Evolutionary conservation across 805 yeast species (phyloP).

Genomic region (Monosporozyma servazzii): DNA sequence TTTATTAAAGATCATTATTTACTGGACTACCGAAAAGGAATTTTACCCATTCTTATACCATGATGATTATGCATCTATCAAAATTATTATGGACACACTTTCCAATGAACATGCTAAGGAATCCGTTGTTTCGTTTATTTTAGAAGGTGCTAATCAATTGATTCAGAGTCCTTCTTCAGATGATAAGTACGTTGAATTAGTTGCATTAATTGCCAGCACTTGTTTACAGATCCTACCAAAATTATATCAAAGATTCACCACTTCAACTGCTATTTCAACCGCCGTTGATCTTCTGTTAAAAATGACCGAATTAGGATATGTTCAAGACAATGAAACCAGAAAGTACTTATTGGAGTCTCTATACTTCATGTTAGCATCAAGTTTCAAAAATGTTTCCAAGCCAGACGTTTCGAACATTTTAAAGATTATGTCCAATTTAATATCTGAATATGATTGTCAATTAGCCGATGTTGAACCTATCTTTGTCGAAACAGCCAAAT

Average conservation of each 20-base stretch:
- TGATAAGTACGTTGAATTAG: conserved; percentile 40
- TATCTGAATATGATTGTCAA: conserved; percentile 44
- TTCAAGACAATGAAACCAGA: conserved; percentile 47
- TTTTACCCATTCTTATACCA: conserved; percentile 44
- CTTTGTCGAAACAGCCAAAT: conserved; percentile 43
- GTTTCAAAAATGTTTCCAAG: conserved; percentile 41
- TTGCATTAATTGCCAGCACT: conserved; percentile 49
- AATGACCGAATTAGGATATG: conserved; percentile 49
- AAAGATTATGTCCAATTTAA: conserved; percentile 45
- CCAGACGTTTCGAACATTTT: conserved; percentile 49
- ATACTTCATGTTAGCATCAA: conserved; percentile 51
- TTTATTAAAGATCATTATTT: conserved; percentile 52
- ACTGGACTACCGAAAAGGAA: conserved; percentile 43
- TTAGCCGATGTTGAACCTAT: conserved; percentile 42
- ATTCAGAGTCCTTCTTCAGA: conserved; percentile 34
- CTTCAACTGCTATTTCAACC: conserved; percentile 40
- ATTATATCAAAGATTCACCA: conserved; percentile 33
- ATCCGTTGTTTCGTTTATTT: conserved; percentile 45
- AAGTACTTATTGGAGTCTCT: conserved; percentile 47
- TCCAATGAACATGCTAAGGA: conserved; percentile 54
- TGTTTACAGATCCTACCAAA: conserved; percentile 44
- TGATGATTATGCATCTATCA: conserved; percentile 47
- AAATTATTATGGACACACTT: conserved; percentile 48
- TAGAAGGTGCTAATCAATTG: conserved; percentile 45
- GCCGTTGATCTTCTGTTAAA: conserved; percentile 43